Evolutionary conservation across 306 rosid genomes (phyloP).

Genomic region (Hippophae rhamnoides): DNA sequence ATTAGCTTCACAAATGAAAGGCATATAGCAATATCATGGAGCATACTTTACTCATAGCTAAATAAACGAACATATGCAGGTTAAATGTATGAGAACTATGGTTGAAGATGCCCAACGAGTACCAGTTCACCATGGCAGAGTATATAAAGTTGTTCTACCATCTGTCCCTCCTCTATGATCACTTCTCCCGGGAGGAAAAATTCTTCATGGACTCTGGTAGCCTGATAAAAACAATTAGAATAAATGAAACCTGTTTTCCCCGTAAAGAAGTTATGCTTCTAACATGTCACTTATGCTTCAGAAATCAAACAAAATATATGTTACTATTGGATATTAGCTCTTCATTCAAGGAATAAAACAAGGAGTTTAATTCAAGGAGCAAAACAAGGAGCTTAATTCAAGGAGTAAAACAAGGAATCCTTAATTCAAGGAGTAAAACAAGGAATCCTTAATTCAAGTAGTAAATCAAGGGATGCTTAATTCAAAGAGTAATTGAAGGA

Average conservation of each 20-base stretch:
- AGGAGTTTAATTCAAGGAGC: no score
- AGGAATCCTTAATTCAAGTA: no score
- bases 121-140: constrained; percentile 60
- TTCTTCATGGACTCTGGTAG: constrained; percentile 45
- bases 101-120: constrained; percentile 1
- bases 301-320: not conserved
- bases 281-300: not conserved
- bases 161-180: constrained; percentile 43
- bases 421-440: no score
- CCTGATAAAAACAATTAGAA: constrained; percentile 27
- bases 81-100: not conserved
- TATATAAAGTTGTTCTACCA: constrained; percentile 45
- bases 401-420: no score
- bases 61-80: not conserved
- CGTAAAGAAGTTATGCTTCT: constrained; percentile 9
- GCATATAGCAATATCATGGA: not conserved
- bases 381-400: no score
- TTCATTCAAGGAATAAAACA: no score
- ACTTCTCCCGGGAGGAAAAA: constrained; percentile 59
- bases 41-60: not conserved
- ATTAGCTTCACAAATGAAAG: not conserved
- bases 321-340: no score
- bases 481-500: no score
- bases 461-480: no score
- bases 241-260: constrained; percentile 4